Percentiles rank a stretch among this genome's conserved stretches.
These are phyloP conservation scores for Fusarium sp. DNA, from an alignment of 2,329 filamentous ascomycete genomes.

Conservation along the genomic window DNA sequence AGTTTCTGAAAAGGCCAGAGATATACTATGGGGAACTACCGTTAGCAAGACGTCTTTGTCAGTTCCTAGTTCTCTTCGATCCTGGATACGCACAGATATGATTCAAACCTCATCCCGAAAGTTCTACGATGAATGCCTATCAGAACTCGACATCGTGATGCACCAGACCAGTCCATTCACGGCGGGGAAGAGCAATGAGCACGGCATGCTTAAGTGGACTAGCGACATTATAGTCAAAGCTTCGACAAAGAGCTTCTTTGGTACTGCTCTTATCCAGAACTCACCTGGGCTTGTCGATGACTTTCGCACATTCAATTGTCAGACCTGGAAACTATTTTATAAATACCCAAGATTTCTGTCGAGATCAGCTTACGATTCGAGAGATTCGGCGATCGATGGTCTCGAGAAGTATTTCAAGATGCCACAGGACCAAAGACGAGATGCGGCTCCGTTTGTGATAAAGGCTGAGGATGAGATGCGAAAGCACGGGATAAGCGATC, in stretches of 20 bases:
- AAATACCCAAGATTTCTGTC: background rate
- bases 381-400: background rate
- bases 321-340: background rate
- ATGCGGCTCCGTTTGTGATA: background rate
- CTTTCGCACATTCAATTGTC: background rate
- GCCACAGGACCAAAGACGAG: background rate
- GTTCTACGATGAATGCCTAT: background rate
- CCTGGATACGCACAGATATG: background rate
- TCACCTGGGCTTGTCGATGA: background rate
- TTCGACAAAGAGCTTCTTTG: background rate
- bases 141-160: background rate
- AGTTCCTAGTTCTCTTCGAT: background rate
- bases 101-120: fast-evolving
- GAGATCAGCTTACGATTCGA: background rate
- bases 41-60: background rate
- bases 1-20: background rate
- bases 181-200: fast-evolving
- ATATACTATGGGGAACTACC: background rate
- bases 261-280: background rate
- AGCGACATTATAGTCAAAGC: background rate
- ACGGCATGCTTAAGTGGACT: background rate
- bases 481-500: background rate
- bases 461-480: background rate
- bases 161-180: background rate
- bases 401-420: background rate